Evolutionary conservation across 1,139 yeast genomes (phyloP).

Genomic region (Lizanozyma gosingica): DNA sequence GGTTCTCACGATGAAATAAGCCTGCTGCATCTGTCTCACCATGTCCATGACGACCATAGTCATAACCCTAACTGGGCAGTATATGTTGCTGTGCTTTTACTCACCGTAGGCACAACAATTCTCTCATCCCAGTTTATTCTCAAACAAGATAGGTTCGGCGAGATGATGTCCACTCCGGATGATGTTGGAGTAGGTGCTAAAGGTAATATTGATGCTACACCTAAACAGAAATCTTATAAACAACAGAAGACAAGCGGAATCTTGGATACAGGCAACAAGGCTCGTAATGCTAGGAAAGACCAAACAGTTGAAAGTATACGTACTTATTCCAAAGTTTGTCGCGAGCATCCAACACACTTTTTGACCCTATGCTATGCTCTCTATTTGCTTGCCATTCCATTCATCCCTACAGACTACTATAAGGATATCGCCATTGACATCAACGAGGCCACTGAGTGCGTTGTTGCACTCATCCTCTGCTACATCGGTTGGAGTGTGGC

Average conservation of each 20-base stretch:
- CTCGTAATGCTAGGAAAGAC: not conserved
- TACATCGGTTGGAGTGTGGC: constrained; percentile 49
- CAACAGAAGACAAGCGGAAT: not conserved
- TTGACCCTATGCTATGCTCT: constrained; percentile 50
- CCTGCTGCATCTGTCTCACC: constrained; percentile 31
- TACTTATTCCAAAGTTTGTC: not conserved
- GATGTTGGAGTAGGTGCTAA: constrained; percentile 3
- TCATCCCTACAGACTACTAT: constrained; percentile 21
- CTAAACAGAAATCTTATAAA: too few species aligned
- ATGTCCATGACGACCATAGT: constrained; percentile 40
- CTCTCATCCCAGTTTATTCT: constrained; percentile 29
- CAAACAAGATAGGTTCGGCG: constrained; percentile 25
- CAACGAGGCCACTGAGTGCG: constrained; percentile 42
- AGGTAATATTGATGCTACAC: too few species aligned
- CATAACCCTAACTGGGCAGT: constrained; percentile 26
- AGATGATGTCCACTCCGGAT: constrained; percentile 19
- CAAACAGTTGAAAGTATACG: not conserved
- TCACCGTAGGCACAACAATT: constrained; percentile 24
- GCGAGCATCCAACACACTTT: constrained; percentile 48
- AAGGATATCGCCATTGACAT: constrained; percentile 28
- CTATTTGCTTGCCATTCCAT: constrained; percentile 25
- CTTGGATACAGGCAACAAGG: not conserved
- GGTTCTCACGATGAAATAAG: constrained; percentile 22
- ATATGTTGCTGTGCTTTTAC: constrained; percentile 8
- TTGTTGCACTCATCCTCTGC: constrained; percentile 41